Evolutionary conservation across 106 monocot genomes (phyloP), one percentile per base, ranked within the genome.

Genomic region (Dioscorea zingiberensis): DNA sequence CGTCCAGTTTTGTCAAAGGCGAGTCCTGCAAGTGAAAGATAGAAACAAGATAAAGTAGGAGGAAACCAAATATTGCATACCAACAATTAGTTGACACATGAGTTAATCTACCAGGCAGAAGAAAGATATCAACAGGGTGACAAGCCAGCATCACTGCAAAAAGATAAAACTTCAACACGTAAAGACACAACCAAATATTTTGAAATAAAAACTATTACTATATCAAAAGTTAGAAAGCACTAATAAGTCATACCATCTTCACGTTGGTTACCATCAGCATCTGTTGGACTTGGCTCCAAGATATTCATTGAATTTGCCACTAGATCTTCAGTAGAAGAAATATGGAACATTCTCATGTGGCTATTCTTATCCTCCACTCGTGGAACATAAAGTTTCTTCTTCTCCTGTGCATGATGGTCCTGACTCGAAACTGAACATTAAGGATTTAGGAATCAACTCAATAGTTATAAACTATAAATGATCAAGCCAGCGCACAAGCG

Each of bases 231-330:
- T 22, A 59, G 14, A 13, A 53, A 57, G 27, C 23, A 44, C n/a
- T 59, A 23, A 21, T 24, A 60, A 67, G 15, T 12, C 13, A 28
- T 86, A 92, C 97, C 91, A 82, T 97, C 97, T 77, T 97, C 92
- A 62, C 88, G 91, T 53, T 60, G 81, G 77, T 74, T 86, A 18
- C 88, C 85, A 66, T 73, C 63, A 64, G 67, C 73, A 81, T 86
- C 85, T 11, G 68, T 22, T 29, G 81, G 83, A 48, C 92, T 84
- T 71, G 97, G 97, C 65, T 97, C 97, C 70, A 97, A 75, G 66
- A 97, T 97, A 66, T 97, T 86, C 97, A 97, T 97, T 49, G 97
- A 97, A 81, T 86, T 97, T 48, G 81, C 74, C 17, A 97, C 61
- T 9, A 97, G 66, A 73, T 97, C 97, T 55, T 88, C 67, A 29